These are phyloP conservation scores for Melaleuca quinquenervia DNA, from an alignment of 345 rosid species.

Conservation along the genomic window DNA sequence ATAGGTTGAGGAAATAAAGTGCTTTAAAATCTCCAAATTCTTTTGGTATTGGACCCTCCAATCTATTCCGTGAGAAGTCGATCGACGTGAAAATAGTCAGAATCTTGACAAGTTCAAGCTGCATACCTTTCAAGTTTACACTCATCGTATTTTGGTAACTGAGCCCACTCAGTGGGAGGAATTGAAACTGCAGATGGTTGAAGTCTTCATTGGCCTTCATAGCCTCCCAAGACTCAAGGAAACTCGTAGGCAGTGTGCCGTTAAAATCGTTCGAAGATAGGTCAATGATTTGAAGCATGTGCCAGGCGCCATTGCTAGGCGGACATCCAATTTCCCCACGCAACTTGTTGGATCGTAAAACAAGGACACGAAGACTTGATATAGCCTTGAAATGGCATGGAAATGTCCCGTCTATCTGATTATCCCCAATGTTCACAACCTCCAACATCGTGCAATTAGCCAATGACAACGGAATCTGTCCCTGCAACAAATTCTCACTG, in stretches of 20 bases:
- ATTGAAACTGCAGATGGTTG: not conserved
- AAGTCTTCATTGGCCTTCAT: not conserved
- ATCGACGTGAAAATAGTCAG: conserved; percentile 22
- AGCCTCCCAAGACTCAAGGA: not conserved
- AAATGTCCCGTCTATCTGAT: conserved; percentile 8
- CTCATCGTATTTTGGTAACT: conserved; percentile 22
- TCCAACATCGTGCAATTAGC: conserved; percentile 13
- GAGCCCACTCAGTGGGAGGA: not conserved
- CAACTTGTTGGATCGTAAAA: conserved; percentile 15
- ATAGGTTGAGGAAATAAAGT: conserved; percentile 16
- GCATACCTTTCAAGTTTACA: conserved; percentile 26
- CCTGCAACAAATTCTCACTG: conserved; percentile 16
- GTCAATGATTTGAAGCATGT: conserved; percentile 29
- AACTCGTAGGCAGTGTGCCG: not conserved
- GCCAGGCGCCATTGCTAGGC: not conserved
- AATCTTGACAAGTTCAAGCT: conserved; percentile 23
- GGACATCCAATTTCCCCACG: conserved; percentile 4
- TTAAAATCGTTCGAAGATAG: conserved; percentile 19
- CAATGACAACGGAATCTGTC: conserved; percentile 20
- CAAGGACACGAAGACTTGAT: conserved; percentile 19
- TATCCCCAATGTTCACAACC: conserved; percentile 27
- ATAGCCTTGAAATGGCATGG: conserved; percentile 17
- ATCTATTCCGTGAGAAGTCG: conserved; percentile 20
- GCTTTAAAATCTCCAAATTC: conserved; percentile 5
- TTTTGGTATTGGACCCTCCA: conserved; percentile 20